These are phyloP conservation scores for Truncatella angustata DNA, from an alignment of 2,329 filamentous ascomycete species.

Conservation along the genomic window DNA sequence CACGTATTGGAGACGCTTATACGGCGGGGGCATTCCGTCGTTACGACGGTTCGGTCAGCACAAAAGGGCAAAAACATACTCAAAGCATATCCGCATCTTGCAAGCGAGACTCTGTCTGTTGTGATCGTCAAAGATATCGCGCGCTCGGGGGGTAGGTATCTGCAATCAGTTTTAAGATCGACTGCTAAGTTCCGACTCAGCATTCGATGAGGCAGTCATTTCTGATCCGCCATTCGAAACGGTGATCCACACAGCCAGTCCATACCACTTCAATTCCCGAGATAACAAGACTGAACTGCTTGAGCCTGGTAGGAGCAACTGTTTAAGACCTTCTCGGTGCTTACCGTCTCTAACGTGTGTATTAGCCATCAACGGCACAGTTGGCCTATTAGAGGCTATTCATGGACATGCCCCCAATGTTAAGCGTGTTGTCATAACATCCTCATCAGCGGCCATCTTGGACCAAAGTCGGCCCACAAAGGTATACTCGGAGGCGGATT, in stretches of 20 bases:
- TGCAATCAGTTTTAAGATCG: too few relatives aligned
- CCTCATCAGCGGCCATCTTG: not conserved
- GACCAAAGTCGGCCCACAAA: not conserved
- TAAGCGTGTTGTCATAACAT: constrained; percentile 58
- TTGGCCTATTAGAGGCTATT: constrained; percentile 68
- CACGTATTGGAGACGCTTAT: not conserved
- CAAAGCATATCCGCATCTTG: not conserved
- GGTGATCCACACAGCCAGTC: not conserved
- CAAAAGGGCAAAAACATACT: constrained; percentile 25
- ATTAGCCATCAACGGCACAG: too few relatives aligned
- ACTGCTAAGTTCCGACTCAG: too few relatives aligned
- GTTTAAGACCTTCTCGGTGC: too few relatives aligned
- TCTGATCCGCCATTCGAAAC: not conserved
- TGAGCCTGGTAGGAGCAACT: too few relatives aligned
- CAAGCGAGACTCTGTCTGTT: not conserved
- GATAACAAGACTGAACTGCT: constrained; percentile 44
- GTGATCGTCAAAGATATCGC: not conserved
- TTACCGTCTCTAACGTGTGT: too few relatives aligned
- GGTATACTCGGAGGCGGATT: constrained; percentile 40
- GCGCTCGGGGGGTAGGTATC: too few relatives aligned
- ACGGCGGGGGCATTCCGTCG: constrained; percentile 17
- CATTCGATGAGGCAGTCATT: too few relatives aligned
- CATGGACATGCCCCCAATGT: constrained; percentile 55
- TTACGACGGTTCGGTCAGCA: constrained; percentile 23
- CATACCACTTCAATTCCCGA: not conserved